Percentiles rank a stretch among this genome's conserved stretches.
phyloP scores from a whole-genome alignment of 1,284 basidiomycete genomes.

The Spongispora temasekensis region DNA sequence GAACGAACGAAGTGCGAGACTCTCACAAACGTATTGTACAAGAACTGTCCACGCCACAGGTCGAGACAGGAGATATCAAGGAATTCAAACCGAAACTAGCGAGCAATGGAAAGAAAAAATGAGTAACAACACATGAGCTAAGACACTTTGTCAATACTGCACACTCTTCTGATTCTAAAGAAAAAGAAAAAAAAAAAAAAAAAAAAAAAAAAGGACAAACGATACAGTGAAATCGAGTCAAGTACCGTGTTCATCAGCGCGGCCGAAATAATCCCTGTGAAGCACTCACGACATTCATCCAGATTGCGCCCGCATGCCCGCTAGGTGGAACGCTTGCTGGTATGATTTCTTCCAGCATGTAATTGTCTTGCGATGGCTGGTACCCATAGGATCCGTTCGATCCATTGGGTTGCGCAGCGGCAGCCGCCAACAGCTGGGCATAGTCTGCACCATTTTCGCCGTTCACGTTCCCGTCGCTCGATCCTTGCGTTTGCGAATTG shows the following conservation, averaged over 20 bases:
- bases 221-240: constrained; percentile 4
- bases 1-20: constrained; percentile 18
- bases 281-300: constrained; percentile 42
- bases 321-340: constrained; percentile 28
- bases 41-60: constrained; percentile 15
- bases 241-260: constrained; percentile 35
- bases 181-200: not conserved
- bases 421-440: constrained; percentile 54
- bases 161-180: constrained; percentile 29
- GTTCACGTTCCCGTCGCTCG: constrained; percentile 21
- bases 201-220: not conserved
- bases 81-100: constrained; percentile 4
- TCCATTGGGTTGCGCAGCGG: constrained; percentile 48
- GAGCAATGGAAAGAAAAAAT: not conserved
- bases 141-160: constrained; percentile 27
- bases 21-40: constrained; percentile 29
- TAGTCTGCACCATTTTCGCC: constrained; percentile 43
- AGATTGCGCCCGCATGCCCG: constrained; percentile 38
- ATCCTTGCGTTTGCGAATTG: constrained; percentile 18
- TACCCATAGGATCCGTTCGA: constrained; percentile 49
- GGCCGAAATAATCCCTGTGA: constrained; percentile 30
- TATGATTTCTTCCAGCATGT: constrained; percentile 67
- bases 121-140: not conserved
- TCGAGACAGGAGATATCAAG: not conserved
- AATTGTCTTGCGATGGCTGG: constrained; percentile 55